A percentile compares a stretch with the other conserved stretches of the same genome.
Conservation (phyloP, 2,329 filamentous ascomycete genomes). For the Colletotrichum simmondsii region DNA sequence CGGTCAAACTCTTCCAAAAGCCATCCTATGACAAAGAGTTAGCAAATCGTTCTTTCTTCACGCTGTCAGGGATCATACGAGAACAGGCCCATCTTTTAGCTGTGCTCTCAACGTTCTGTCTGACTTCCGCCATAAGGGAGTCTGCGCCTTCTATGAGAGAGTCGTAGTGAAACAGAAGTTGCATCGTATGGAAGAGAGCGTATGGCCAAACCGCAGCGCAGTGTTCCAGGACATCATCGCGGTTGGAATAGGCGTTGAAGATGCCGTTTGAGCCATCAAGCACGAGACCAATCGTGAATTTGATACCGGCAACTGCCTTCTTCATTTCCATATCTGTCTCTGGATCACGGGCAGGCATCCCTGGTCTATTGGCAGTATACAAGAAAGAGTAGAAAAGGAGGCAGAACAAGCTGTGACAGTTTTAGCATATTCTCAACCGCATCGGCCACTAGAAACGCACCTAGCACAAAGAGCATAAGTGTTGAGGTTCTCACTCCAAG, state of each 20-base stretch:
- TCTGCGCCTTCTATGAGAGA: slow-evolving; percentile 45
- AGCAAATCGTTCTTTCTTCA: not conserved
- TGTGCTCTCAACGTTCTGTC: slow-evolving; percentile 46
- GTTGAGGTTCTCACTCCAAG: slow-evolving; percentile 48
- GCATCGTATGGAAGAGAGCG: slow-evolving; percentile 47
- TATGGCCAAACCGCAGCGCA: slow-evolving; percentile 48
- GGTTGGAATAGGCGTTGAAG: slow-evolving; percentile 45
- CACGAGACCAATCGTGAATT: slow-evolving; percentile 49
- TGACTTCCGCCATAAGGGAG: slow-evolving; percentile 46
- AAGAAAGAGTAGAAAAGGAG: slow-evolving; percentile 48
- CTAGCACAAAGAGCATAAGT: slow-evolving; percentile 48
- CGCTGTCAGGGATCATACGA: slow-evolving; percentile 37
- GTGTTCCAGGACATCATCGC: slow-evolving; percentile 44
- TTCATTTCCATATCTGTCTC: slow-evolving; percentile 42
- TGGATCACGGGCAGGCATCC: slow-evolving; percentile 31
- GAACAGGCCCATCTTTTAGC: slow-evolving; percentile 48
- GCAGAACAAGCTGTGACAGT: slow-evolving; percentile 42
- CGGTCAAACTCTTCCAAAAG: slow-evolving; percentile 26
- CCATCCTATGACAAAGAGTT: not conserved
- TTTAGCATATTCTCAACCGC: not conserved
- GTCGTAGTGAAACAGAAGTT: slow-evolving; percentile 46
- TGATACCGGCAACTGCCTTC: slow-evolving; percentile 49
- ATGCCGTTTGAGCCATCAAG: slow-evolving; percentile 48
- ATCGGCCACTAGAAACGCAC: slow-evolving; percentile 31
- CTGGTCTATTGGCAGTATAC: slow-evolving; percentile 38